Evolutionary conservation across 2,329 filamentous ascomycete species (phyloP), one percentile per base, ranked within the genome.

Genomic region (Berkeleyomyces rouxiae): DNA sequence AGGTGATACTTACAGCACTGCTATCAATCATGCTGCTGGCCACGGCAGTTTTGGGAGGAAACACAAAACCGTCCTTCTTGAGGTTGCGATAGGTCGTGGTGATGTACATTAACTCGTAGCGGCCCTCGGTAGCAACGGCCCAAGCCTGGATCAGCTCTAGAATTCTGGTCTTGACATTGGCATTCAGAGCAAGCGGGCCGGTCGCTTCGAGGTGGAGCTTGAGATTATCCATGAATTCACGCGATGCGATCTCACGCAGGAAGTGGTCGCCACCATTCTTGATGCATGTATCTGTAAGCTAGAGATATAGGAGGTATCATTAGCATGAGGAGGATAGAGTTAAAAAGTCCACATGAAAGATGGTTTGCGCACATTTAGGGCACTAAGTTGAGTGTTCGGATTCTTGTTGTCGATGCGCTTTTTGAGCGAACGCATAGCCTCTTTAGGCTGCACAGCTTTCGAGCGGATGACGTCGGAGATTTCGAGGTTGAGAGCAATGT

Each of bases 11-110:
- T 81, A 95, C 90, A 65, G 93, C 93, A 70, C 86, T 96, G 71
- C 90, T 96, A 72, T 99, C 92, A 67, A 97, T 83, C 91, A 99
- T 99, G 74, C 87, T 96, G 74, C 90, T 95, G n/a, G 92, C 82
- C 53, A 99, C 87, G 36, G 88, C 84, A 47, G 85, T 83, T 69
- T 85, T 88, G 3, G 93, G 93, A 1, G 93, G 93, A 67, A 99
- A 99, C 63, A 83, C 82, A 72, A 87, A 95, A 3, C 46, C 60
- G 31, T 97, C 93, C 64, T 80, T 80, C 72, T 95, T 89, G 66
- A 99, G 74, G 39, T 79, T 84, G 67, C 79, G 83, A 74, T 97
- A 99, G 11, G 91, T 88, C 69, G 96, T 90, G 53, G 85, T 84
- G 65, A 99, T 87, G 73, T 99, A 97, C 63, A 79, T 81, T 16